Evolutionary conservation across 2,329 filamentous ascomycete genomes (phyloP), one percentile per base, ranked within the genome.

Genomic region (Madurella fahalii): DNA sequence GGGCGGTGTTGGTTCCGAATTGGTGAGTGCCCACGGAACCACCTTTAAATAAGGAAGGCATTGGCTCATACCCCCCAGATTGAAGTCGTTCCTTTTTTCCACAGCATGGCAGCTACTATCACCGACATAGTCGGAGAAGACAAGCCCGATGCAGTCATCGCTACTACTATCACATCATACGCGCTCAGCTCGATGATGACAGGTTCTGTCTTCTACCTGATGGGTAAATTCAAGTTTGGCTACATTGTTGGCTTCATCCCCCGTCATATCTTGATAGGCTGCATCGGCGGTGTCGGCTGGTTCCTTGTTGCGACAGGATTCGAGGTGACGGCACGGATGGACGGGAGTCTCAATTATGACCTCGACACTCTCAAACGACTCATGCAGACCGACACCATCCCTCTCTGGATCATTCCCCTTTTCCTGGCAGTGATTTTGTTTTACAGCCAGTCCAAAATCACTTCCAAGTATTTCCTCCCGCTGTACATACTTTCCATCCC

Each of bases 1-100:
- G 61, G 93, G 94, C 15, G 91, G 90, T 3, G 85, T 99, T 56
- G 94, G 94, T 5, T 97, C 94, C 2, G 94, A 99, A 71, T 86
- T 99, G 85, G 84, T 86, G 72, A 61, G 79, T 71, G 11, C 4
- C 13, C 20, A n/a, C 16, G 30, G 17, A 32, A 17, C 32, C 9
- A 11, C 48, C 31, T 42, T 20, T 41, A 58, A 20, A 12, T 30
- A 1, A 16, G 32, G 1, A 30, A 2, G 12, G 31, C 9, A 17
- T 55, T 47, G 15, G 8, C 47, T 58, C 20, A 64, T 44, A 32
- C 12, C 31, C 4, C 1, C 8, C 58, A 87, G 83, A 99, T 97
- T 62, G 94, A 99, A 73, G 93, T 97, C 1, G 93, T 99, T 1
- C 94, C 93, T 0, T 99, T 99, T 74, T 97, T 99, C 69, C 94